phyloP scores from a whole-genome alignment of 768 basidiomycete species.

The Auriscalpium orientale region DNA sequence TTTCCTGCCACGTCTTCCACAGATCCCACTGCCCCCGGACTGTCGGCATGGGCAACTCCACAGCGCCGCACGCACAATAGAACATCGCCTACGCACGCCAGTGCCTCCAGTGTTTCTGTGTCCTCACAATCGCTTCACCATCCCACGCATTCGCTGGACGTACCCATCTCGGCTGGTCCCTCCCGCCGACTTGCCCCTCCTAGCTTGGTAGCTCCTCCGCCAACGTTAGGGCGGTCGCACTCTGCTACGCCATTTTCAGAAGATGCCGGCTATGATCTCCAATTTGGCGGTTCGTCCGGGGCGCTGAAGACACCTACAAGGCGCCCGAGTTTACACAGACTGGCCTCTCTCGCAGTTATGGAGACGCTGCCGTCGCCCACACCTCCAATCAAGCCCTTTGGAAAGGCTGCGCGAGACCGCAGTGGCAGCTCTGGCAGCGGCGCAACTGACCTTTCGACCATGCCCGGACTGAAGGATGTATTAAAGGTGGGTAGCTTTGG shows the following conservation, averaged over 20 bases:
- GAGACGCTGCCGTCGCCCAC: conserved; percentile 30
- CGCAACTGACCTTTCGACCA: conserved; percentile 30
- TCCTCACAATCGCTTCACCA: conserved; percentile 28
- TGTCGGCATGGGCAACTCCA: not conserved
- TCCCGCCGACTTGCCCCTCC: conserved; percentile 15
- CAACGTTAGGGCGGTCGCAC: conserved; percentile 24
- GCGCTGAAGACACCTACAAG: conserved; percentile 12
- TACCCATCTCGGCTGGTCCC: conserved; percentile 22
- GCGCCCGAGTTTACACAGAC: conserved; percentile 38
- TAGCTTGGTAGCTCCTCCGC: conserved; percentile 20
- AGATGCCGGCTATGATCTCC: not conserved
- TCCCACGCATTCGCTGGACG: conserved; percentile 50
- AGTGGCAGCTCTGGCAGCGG: conserved; percentile 41
- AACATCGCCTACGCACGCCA: conserved; percentile 4
- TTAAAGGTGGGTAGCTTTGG: conserved; percentile 43
- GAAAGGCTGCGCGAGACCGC: conserved; percentile 32
- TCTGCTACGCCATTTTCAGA: conserved; percentile 25
- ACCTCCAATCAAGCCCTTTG: conserved; percentile 41
- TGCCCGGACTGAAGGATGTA: conserved; percentile 65
- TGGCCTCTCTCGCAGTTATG: conserved; percentile 49
- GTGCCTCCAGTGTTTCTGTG: not conserved
- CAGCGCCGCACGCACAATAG: not conserved
- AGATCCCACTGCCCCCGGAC: conserved; percentile 2
- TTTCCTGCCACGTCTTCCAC: conserved; percentile 24
- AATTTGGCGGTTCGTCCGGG: conserved; percentile 1